Evolutionary conservation across 768 basidiomycete genomes (phyloP).

Genomic region (Psilocybe subaeruginosa): DNA sequence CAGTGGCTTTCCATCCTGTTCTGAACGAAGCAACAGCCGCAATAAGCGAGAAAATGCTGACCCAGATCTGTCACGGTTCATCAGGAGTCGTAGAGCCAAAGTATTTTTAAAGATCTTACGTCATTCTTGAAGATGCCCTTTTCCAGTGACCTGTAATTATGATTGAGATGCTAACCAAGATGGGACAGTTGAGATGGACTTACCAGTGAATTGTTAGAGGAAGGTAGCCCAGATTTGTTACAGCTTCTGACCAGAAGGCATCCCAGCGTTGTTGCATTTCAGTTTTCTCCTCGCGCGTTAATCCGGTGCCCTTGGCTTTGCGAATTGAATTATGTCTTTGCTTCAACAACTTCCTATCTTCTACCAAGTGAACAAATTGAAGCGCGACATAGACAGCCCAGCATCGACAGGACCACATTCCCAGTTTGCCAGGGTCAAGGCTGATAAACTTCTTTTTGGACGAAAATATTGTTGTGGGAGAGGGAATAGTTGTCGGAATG

Average conservation of each 20-base stretch:
- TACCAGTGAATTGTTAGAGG: constrained; percentile 88
- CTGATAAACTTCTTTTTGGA: constrained; percentile 42
- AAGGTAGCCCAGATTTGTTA: constrained; percentile 76
- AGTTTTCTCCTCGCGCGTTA: constrained; percentile 51
- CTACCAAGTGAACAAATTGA: constrained; percentile 72
- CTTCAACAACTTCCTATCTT: constrained; percentile 65
- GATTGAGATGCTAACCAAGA: not conserved
- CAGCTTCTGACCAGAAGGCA: constrained; percentile 70
- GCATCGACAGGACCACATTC: constrained; percentile 76
- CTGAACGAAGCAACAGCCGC: constrained; percentile 66
- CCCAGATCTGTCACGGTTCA: constrained; percentile 36
- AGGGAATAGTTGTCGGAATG: constrained; percentile 56
- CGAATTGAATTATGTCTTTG: constrained; percentile 56
- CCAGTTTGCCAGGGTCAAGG: constrained; percentile 50
- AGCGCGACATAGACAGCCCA: constrained; percentile 83
- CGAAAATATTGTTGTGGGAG: constrained; percentile 45
- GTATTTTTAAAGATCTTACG: constrained; percentile 39
- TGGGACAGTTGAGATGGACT: constrained; percentile 19
- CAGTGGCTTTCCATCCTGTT: constrained; percentile 74
- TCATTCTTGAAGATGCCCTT: constrained; percentile 69
- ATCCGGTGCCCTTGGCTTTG: constrained; percentile 56
- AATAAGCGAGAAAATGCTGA: constrained; percentile 43
- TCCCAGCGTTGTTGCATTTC: constrained; percentile 65
- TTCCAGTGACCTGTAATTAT: constrained; percentile 61
- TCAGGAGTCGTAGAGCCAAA: constrained; percentile 5